A percentile compares a stretch with the other conserved stretches of the same genome.
phyloP scores from a whole-genome alignment of 805 yeast genomes.

The Scheffersomyces spartinae region DNA sequence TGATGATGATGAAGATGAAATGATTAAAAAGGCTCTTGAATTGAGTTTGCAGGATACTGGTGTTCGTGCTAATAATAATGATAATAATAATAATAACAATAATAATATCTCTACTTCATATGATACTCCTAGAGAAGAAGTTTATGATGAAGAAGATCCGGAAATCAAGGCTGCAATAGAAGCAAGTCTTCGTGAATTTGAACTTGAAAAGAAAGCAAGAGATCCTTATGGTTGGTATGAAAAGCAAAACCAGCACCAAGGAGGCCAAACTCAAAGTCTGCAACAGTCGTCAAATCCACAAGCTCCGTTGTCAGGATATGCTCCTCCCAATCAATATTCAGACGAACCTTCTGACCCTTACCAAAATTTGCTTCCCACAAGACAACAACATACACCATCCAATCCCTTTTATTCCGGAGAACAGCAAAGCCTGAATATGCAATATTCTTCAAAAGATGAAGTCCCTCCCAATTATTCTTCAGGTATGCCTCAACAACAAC shows the following conservation, averaged over 20 bases:
- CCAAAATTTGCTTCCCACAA: constrained; percentile 4
- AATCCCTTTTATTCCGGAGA: no score
- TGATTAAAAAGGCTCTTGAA: constrained; percentile 65
- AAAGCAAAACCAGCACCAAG: neutral
- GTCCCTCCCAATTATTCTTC: no score
- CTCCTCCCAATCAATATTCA: no score
- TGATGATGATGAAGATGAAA: constrained; percentile 58
- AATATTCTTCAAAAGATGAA: no score
- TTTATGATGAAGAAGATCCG: constrained; percentile 63
- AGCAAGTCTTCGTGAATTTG: constrained; percentile 73
- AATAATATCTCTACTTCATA: no score
- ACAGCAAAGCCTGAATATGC: no score
- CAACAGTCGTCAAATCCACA: constrained; percentile 2
- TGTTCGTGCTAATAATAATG: constrained; percentile 4
- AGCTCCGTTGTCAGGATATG: no score
- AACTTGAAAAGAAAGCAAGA: constrained; percentile 17
- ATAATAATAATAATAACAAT: no score
- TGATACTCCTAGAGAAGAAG: constrained; percentile 9
- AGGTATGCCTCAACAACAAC: no score
- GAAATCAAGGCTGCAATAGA: constrained; percentile 92
- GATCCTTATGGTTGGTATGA: neutral
- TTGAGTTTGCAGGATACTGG: constrained; percentile 55
- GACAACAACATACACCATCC: constrained; percentile 7
- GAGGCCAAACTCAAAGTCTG: neutral
- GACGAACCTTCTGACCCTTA: no score